Evolutionary conservation across 2,329 filamentous ascomycete species (phyloP).

Genomic region (Neophaeococcomyces aloes): DNA sequence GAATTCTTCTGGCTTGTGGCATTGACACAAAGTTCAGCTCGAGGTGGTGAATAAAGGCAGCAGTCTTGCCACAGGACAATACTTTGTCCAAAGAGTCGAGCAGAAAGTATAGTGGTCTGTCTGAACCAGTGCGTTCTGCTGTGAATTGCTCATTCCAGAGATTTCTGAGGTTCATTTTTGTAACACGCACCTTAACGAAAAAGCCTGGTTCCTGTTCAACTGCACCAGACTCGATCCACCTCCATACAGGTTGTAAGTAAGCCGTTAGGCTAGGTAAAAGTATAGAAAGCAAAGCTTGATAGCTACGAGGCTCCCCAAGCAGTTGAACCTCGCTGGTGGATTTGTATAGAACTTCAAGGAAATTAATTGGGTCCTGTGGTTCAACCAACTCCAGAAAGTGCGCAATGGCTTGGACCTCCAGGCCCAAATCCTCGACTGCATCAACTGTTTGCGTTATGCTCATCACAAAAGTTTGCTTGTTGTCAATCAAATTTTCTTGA

Average conservation of each 20-base stretch:
- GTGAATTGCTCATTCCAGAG: constrained; percentile 69
- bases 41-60: constrained; percentile 69
- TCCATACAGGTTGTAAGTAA: constrained; percentile 67
- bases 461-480: background rate
- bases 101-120: constrained; percentile 67
- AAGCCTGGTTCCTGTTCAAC: constrained; percentile 68
- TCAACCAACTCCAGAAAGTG: background rate
- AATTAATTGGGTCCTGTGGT: constrained; percentile 36
- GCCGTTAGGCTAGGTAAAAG: constrained; percentile 70
- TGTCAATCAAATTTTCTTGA: background rate
- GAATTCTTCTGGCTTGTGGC: constrained; percentile 6
- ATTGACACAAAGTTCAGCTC: background rate
- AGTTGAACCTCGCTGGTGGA: background rate
- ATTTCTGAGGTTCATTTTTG: constrained; percentile 47
- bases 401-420: background rate
- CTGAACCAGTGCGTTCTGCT: constrained; percentile 49
- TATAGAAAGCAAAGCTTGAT: background rate
- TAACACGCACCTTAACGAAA: constrained; percentile 48
- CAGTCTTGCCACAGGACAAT: constrained; percentile 79
- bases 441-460: background rate
- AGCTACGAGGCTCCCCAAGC: background rate
- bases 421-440: background rate
- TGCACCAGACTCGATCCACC: constrained; percentile 76
- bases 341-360: constrained; percentile 57
- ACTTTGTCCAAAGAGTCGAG: constrained; percentile 59